Base-by-base conservation (phyloP, 2,329 filamentous ascomycete genomes). In the Scedosporium apiospermum region DNA sequence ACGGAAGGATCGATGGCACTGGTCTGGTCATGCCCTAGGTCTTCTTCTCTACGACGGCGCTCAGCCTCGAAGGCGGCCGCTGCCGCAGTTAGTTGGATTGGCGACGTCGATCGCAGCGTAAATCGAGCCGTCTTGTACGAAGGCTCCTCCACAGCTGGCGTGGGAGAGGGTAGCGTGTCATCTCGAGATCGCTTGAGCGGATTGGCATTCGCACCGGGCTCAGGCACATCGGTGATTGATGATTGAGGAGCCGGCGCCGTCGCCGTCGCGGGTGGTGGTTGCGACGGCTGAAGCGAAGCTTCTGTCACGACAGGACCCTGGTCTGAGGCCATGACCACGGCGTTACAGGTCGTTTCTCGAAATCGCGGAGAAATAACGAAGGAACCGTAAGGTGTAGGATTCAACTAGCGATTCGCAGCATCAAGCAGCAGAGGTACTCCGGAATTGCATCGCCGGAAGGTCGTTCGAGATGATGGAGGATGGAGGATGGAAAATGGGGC, bases 61-160 rank as follows among this genome's bases (percentile, higher is more conserved):
- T 83, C 78, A 69, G 85, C 82, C 66, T 81, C 81, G 44, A 83
- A 71, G 60, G 81, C 82, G 63, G 79, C 44, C 12, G 30, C 80
- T 42, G 80, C 81, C 65, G 78, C 82, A 21, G 82, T 82, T 65
- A 84, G 71, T 57, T 79, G 75, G 63, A 77, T 71, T 53, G 80
- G 76, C 14, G 80, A 77, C 58, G 63, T 74, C 75, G 64, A 75
- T 73, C 42, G 75, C 73, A 61, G 75, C 68, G 67, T 79, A 67
- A 57, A 66, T 73, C 68, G 62, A 73, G 69, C 38, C 71, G 70
- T 27, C 69, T 68, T 60, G 64, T 66, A 61, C 65, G 68, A 61
- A 3, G 60, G 60, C 49, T 61, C 63, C 61, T 71, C 66, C 59
- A 68, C 63, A 14, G 67, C 63, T 9, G 71, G 66, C 23, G 72